Percentiles rank a stretch among this genome's conserved stretches.
Conservation (phyloP, 148 eudicot genomes). For the Gaultheria prostrata region DNA sequence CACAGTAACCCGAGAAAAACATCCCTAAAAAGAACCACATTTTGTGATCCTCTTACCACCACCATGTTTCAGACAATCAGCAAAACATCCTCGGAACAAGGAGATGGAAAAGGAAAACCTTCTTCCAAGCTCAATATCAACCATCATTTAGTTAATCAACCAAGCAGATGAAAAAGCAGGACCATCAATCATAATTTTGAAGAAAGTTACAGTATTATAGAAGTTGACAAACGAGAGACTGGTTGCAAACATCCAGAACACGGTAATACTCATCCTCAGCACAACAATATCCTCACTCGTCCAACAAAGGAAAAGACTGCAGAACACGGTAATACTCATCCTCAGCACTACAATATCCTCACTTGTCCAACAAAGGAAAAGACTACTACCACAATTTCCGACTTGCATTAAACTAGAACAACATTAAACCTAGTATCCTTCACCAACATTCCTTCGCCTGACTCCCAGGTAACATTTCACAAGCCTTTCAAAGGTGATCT, state of each 20-base stretch:
- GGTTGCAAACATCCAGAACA: not conserved
- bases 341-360: not conserved
- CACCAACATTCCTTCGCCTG: not conserved
- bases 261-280: not conserved
- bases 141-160: not conserved
- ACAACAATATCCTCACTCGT: not conserved
- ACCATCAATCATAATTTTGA: not conserved
- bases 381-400: not conserved
- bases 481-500: slow-evolving; percentile 3
- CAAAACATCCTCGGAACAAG: not conserved
- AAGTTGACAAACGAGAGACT: not conserved
- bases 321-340: no score
- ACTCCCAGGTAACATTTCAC: not conserved
- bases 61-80: not conserved
- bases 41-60: not conserved
- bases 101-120: no score
- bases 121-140: not conserved
- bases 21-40: not conserved
- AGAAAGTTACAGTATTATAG: not conserved
- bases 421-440: not conserved
- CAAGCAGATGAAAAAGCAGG: not conserved
- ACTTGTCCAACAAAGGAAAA: not conserved
- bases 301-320: not conserved
- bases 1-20: not conserved
- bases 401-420: not conserved